Conservation (phyloP, 441 rosid genomes). For the Aquilaria agallochum region DNA sequence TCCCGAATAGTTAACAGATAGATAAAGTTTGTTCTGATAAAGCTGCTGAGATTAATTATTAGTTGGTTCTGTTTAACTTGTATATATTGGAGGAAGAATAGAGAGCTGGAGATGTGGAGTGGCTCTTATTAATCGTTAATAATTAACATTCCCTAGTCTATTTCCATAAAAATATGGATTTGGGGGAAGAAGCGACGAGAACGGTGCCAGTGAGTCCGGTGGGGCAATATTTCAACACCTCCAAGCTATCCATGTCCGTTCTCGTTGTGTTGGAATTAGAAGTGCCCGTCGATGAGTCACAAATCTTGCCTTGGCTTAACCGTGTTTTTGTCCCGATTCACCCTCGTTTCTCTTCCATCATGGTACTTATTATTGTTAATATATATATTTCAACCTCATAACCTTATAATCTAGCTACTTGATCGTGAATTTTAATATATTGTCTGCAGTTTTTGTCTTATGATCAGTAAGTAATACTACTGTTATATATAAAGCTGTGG, state of each 20-base stretch:
- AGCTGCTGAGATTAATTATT: too few relatives aligned
- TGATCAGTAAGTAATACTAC: background rate
- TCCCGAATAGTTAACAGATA: too few relatives aligned
- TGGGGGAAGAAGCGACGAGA: conserved; percentile 14
- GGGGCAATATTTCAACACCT: conserved; percentile 41
- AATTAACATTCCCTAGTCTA: too few relatives aligned
- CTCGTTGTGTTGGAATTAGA: conserved; percentile 34
- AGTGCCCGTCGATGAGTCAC: conserved; percentile 35
- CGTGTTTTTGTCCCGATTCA: conserved; percentile 43
- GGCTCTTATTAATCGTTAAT: too few relatives aligned
- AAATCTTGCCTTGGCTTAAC: conserved; percentile 30
- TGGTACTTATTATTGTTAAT: conserved; percentile 16
- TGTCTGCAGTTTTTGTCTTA: too few relatives aligned
- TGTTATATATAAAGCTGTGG: background rate
- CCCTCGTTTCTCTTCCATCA: conserved; percentile 48
- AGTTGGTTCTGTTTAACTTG: too few relatives aligned
- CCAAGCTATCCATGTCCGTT: conserved; percentile 30
- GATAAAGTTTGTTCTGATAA: too few relatives aligned
- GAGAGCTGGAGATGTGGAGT: too few relatives aligned
- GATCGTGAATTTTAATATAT: background rate
- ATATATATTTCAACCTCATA: background rate
- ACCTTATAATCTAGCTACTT: too few relatives aligned
- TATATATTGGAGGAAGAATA: too few relatives aligned
- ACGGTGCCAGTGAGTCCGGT: conserved; percentile 43
- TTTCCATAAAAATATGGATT: conserved; percentile 7